phyloP scores from a whole-genome alignment of 2,329 filamentous ascomycete genomes.

The Aureobasidium subglaciale region DNA sequence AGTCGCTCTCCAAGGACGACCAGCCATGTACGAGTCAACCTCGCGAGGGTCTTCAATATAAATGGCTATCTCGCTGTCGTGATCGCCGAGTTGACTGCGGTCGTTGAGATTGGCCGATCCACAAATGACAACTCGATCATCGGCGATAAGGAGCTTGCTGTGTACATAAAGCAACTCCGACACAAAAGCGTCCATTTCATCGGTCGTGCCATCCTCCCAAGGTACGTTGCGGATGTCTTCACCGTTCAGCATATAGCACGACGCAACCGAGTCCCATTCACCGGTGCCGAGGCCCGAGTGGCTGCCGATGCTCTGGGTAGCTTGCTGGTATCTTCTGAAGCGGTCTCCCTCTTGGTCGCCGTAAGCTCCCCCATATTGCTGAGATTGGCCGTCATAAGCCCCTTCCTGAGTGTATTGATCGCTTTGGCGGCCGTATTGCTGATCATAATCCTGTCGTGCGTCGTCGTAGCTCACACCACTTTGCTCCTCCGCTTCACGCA shows the following conservation, averaged over 20 bases:
- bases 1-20: conserved; percentile 62
- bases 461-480: conserved; percentile 62
- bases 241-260: conserved; percentile 77
- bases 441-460: conserved; percentile 58
- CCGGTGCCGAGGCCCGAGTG: conserved; percentile 36
- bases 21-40: conserved; percentile 66
- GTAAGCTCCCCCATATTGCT: conserved; percentile 21
- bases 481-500: conserved; percentile 53
- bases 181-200: conserved; percentile 56
- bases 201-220: conserved; percentile 48
- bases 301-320: conserved; percentile 50
- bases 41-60: conserved; percentile 71
- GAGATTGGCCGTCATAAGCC: neutral
- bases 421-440: conserved; percentile 34
- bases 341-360: conserved; percentile 21
- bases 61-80: conserved; percentile 86
- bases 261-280: conserved; percentile 68
- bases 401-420: conserved; percentile 28
- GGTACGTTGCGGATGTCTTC: conserved; percentile 59
- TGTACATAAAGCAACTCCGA: conserved; percentile 58
- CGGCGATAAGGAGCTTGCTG: conserved; percentile 70
- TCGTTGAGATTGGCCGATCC: conserved; percentile 67
- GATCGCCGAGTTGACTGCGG: conserved; percentile 69
- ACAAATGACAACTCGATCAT: conserved; percentile 75
- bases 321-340: conserved; percentile 67